Conservation (phyloP, 352 stramenopile genomes). For the Globisporangium cystogenes region DNA sequence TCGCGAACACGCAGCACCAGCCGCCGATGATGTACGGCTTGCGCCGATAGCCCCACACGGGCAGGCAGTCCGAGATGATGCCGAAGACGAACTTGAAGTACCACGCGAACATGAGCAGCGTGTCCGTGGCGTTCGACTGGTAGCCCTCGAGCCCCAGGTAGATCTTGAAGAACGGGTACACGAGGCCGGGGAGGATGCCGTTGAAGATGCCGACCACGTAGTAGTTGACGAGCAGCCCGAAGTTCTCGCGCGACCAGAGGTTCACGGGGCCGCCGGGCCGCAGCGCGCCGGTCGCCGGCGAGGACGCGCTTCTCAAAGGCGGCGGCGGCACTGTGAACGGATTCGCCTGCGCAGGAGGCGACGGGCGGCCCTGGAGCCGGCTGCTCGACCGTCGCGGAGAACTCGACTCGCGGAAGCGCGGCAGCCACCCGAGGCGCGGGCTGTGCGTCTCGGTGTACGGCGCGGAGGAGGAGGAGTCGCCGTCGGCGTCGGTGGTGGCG, state of each 20-base stretch:
- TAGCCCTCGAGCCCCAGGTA: conserved; percentile 60
- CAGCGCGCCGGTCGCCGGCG: conserved; percentile 11
- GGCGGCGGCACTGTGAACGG: background rate
- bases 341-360: background rate
- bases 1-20: conserved; percentile 34
- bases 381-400: background rate
- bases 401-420: conserved; percentile 7
- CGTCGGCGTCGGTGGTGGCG: background rate
- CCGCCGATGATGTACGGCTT: conserved; percentile 70
- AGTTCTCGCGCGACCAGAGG: conserved; percentile 15
- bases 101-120: conserved; percentile 55
- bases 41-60: conserved; percentile 45
- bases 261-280: conserved; percentile 15
- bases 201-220: conserved; percentile 67
- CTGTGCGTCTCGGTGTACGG: conserved; percentile 8
- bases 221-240: conserved; percentile 60
- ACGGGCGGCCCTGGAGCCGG: background rate
- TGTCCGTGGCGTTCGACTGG: conserved; percentile 53
- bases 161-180: conserved; percentile 74
- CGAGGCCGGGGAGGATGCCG: conserved; percentile 51
- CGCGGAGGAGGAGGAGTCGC: background rate
- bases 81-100: conserved; percentile 65
- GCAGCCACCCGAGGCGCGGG: conserved; percentile 5
- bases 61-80: conserved; percentile 57
- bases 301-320: background rate